Evolutionary conservation across 23 red algal species (phyloP), one percentile per base, ranked within the genome.

Genomic region (Gracilariopsis chorda): DNA sequence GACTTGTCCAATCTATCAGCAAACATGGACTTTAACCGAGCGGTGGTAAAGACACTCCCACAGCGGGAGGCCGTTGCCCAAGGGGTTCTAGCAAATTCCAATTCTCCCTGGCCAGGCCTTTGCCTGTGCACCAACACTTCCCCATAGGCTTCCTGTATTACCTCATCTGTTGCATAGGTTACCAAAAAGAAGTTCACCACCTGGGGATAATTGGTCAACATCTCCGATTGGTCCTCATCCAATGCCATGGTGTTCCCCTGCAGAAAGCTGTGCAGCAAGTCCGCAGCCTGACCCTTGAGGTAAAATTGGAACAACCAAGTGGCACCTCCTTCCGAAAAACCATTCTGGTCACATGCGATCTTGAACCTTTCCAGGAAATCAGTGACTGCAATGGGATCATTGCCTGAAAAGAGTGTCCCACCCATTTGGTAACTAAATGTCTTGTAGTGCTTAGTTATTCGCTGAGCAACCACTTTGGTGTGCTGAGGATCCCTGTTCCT

Each of bases 281-380:
- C n/a, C n/a, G n/a, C n/a, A n/a, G n/a, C n/a, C n/a, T n/a, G n/a
- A n/a, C n/a, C n/a, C n/a, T n/a, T n/a, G n/a, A n/a, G n/a, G n/a
- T n/a, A n/a, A n/a, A 73, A 73, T 42, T 73, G 67, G 67, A 73
- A 35, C n/a, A n/a, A n/a, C n/a, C 43, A 79, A 14, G 52, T 55
- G 24, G 43, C 74, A 79, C 21, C 48, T 4, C 43, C 74, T 29
- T 79, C 74, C 20, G 11, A 79, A 55, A 79, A 52, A 6, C 24
- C 43, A 49, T 55, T 55, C 34, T 52, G 42, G 74, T 79, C 48
- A 79, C 74, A 79, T 35, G 74, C 37, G 28, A 52, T 48, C 74
- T 79, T 49, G 48, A 79, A 79, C 74, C 35, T 52, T 20, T 79
- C 16, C n/a, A 79, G 41, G 34, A 49, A 79, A 14, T 49, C 42